Percentiles rank a stretch among this genome's conserved stretches.
phyloP scores from a whole-genome alignment of 305 asterid species.

The Fraxinus greggii region DNA sequence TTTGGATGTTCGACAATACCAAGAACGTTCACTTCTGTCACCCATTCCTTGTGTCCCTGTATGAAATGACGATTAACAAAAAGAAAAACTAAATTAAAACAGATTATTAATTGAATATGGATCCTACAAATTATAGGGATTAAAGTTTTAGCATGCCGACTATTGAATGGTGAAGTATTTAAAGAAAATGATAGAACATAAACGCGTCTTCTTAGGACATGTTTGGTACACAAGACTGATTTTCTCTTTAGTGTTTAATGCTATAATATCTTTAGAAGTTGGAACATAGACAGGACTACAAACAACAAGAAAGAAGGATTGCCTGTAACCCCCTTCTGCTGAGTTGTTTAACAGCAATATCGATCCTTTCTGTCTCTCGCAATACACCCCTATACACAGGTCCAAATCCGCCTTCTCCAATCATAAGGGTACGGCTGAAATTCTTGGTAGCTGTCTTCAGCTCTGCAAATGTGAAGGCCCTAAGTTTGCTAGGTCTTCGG shows the following conservation, averaged over 20 bases:
- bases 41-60: slow-evolving; percentile 97
- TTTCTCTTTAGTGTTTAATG: background rate
- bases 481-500: slow-evolving; percentile 50
- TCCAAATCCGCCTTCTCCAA: slow-evolving; percentile 94
- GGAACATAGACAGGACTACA: background rate
- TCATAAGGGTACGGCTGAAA: slow-evolving; percentile 75
- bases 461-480: slow-evolving; percentile 58
- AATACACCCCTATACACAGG: slow-evolving; percentile 67
- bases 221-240: background rate
- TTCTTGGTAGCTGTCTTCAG: slow-evolving; percentile 66
- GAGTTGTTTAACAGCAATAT: slow-evolving; percentile 85
- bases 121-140: background rate
- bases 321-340: slow-evolving; percentile 93
- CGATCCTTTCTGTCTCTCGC: slow-evolving; percentile 40
- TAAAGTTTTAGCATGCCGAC: background rate
- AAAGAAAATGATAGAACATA: background rate
- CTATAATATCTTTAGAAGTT: background rate
- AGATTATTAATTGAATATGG: background rate
- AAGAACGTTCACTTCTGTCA: slow-evolving; percentile 82
- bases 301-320: slow-evolving; percentile 22
- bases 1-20: slow-evolving; percentile 83
- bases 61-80: background rate
- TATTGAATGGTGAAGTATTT: background rate
- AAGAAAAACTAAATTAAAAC: background rate
- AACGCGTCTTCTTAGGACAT: background rate